Base-by-base conservation (phyloP, 2,329 filamentous ascomycete genomes). In the Aspergillus alliaceus region DNA sequence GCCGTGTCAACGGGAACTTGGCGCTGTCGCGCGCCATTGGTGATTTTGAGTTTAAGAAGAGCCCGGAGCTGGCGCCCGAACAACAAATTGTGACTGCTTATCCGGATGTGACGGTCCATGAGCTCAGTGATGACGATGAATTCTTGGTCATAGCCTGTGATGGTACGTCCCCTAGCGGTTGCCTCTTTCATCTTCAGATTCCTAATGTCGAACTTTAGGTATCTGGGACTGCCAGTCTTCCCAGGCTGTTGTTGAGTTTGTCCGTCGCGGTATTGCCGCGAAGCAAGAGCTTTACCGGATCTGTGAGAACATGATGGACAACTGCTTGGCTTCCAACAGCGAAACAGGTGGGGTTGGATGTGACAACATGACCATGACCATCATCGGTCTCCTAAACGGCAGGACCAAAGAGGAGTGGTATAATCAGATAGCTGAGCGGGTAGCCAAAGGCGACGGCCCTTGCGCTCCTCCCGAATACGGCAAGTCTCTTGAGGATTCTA, bases 251-350 rank as follows among this genome's bases (percentile, higher is more conserved):
- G 82, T 98, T 66, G 95, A 99, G 77, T 99, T 99, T 73, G 95
- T 98, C 63, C 86, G 95, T 74, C 89, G 95, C 72, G 95, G 95
- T 56, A 96, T 99, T 75, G 93, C 92, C 50, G 93, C 93, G 51
- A 96, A 96, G 82, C 95, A 99, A 79, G 90, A 96, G 50, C 85
- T 99, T 51, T 87, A 93, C 55, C 90, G 90, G 74, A 98, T 99
- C 70, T 98, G 93, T 77, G 95, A 99, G 79, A 99, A 99, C 80
- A 96, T 99, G 91, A 99, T 99, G 95, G 93, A 99, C 82, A 99
- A 98, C 81, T 99, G 95, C 74, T 83, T 99, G 64, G 93, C 95
- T 39, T 96, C 93, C 60, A 98, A 96, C 84, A 96, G 93, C 65
- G 95, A 99, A 79, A 97, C 93, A 31, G 95, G 95, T 54, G 95